Percentiles rank a stretch among this genome's conserved stretches.
Evolutionary conservation across 2,329 filamentous ascomycete genomes (phyloP).

Genomic region (Paecilomyces fulvus): DNA sequence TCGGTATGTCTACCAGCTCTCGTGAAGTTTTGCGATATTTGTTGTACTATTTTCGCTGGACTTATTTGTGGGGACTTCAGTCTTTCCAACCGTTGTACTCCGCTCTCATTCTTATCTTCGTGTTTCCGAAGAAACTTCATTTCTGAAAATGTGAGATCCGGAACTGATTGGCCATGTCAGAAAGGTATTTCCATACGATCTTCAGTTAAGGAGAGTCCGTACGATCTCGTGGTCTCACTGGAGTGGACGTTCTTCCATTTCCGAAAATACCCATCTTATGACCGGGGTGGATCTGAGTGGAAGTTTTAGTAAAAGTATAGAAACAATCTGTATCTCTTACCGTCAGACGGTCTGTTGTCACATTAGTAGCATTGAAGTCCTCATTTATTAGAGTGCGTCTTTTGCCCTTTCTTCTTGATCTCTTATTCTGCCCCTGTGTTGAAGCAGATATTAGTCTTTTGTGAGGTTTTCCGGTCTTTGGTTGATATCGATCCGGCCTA

Average conservation of each 20-base stretch:
- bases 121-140: conserved; percentile 11
- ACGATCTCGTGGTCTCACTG: conserved; percentile 15
- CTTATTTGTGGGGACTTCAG: background rate
- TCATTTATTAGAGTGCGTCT: conserved; percentile 39
- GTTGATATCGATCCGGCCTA: conserved; percentile 48
- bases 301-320: background rate
- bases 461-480: conserved; percentile 15
- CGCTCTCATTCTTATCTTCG: background rate
- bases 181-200: background rate
- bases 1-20: background rate
- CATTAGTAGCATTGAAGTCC: conserved; percentile 48
- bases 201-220: conserved; percentile 1
- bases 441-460: conserved; percentile 1
- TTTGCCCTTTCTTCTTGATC: conserved; percentile 15
- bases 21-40: background rate
- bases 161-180: conserved; percentile 5
- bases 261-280: conserved; percentile 25
- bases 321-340: conserved; percentile 25
- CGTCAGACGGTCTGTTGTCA: conserved; percentile 46
- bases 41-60: background rate
- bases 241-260: conserved; percentile 27
- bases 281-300: conserved; percentile 15
- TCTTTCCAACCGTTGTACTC: background rate
- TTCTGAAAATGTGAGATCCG: conserved; percentile 15
- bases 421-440: conserved; percentile 14